Percentiles rank a stretch among this genome's conserved stretches.
Evolutionary conservation across 805 yeast species (phyloP).

Genomic region (Kuraishia floccosa): DNA sequence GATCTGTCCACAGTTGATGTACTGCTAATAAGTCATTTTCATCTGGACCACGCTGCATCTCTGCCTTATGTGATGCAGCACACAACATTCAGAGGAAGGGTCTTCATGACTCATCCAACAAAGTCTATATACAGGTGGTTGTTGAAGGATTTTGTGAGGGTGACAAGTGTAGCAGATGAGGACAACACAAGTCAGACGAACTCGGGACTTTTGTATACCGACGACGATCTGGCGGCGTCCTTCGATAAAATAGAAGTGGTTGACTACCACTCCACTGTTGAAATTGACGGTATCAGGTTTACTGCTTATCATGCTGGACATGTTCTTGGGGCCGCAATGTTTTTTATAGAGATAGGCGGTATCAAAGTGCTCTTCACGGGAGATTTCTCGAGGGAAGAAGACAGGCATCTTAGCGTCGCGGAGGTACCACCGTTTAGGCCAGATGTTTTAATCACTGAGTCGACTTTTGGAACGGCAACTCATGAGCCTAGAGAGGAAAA

Average conservation of each 20-base stretch:
- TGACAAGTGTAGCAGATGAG: slow-evolving; percentile 44
- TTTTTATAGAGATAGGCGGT: slow-evolving; percentile 89
- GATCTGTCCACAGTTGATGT: slow-evolving; percentile 84
- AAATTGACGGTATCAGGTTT: slow-evolving; percentile 87
- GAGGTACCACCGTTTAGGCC: slow-evolving; percentile 86
- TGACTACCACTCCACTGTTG: slow-evolving; percentile 92
- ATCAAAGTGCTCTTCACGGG: slow-evolving; percentile 86
- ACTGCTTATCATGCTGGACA: slow-evolving; percentile 99
- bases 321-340: slow-evolving; percentile 98
- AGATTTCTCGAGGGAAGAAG: slow-evolving; percentile 92
- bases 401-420: slow-evolving; percentile 89
- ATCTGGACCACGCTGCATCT: slow-evolving; percentile 96
- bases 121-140: slow-evolving; percentile 97
- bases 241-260: slow-evolving; percentile 88
- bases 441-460: slow-evolving; percentile 84
- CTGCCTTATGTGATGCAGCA: slow-evolving; percentile 97
- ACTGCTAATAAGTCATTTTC: slow-evolving; percentile 86
- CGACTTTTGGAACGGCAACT: slow-evolving; percentile 96
- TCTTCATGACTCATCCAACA: slow-evolving; percentile 98
- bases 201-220: slow-evolving; percentile 54
- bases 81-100: slow-evolving; percentile 89
- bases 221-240: slow-evolving; percentile 79
- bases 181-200: slow-evolving; percentile 33
- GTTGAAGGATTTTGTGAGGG: slow-evolving; percentile 86
- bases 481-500: slow-evolving; percentile 85